phyloP scores from a whole-genome alignment of 164 flowering plant genomes.

The Protea cynaroides region DNA sequence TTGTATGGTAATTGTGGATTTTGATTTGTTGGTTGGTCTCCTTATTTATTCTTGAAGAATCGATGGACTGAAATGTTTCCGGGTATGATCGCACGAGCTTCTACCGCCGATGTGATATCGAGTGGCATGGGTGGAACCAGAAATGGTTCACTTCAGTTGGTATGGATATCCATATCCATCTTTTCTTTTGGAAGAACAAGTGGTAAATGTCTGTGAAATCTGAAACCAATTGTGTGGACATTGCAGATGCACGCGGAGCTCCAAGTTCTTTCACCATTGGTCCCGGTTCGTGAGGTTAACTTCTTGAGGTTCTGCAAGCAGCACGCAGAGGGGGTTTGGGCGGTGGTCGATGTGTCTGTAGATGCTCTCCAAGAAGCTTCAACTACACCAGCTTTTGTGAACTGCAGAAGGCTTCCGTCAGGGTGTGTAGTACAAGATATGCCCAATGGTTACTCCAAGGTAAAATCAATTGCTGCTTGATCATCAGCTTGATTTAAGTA shows the following conservation, averaged over 20 bases:
- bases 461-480: slow-evolving; percentile 6
- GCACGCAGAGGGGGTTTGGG: slow-evolving; percentile 97
- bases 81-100: slow-evolving; percentile 63
- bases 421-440: slow-evolving; percentile 96
- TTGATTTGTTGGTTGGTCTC: not conserved
- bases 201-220: not conserved
- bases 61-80: slow-evolving; percentile 96
- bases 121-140: slow-evolving; percentile 80
- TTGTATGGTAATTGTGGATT: not conserved
- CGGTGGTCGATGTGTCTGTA: slow-evolving; percentile 93
- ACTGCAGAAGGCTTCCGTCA: slow-evolving; percentile 87
- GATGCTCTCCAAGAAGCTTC: slow-evolving; percentile 60
- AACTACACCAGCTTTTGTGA: slow-evolving; percentile 33
- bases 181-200: not conserved
- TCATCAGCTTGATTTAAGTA: no score
- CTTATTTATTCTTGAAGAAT: slow-evolving; percentile 27
- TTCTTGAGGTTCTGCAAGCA: slow-evolving; percentile 96
- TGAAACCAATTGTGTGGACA: not conserved
- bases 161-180: not conserved
- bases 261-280: slow-evolving; percentile 93
- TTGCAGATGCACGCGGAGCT: slow-evolving; percentile 89
- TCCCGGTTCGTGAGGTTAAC: slow-evolving; percentile 77
- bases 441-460: slow-evolving; percentile 98
- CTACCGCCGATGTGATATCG: slow-evolving; percentile 71
- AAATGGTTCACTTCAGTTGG: slow-evolving; percentile 91